Evolutionary conservation across 148 eudicot species (phyloP).

Genomic region (Camellia sinensis): DNA sequence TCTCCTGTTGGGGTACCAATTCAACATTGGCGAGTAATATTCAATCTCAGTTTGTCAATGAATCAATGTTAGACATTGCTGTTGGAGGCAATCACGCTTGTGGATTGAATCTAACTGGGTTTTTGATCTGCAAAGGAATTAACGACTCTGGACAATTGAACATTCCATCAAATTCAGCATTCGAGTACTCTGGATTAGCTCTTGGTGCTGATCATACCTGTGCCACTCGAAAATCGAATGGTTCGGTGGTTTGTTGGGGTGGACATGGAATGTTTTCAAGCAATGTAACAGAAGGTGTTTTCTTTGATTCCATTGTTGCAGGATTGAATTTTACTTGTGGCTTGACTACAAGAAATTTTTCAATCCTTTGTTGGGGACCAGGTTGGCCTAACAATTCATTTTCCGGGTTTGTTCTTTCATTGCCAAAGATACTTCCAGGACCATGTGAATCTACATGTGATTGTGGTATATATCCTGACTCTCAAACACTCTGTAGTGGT

Average conservation of each 20-base stretch:
- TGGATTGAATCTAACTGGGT: conserved; percentile 48
- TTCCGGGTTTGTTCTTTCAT: conserved; percentile 29
- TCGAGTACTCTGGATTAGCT: conserved; percentile 38
- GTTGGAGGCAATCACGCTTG: conserved; percentile 71
- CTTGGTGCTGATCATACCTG: conserved; percentile 64
- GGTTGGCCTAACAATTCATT: conserved; percentile 45
- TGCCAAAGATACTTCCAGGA: conserved; percentile 55
- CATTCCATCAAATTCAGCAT: conserved; percentile 33
- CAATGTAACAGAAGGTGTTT: conserved; percentile 28
- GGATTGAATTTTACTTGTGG: conserved; percentile 73
- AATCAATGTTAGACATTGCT: conserved; percentile 40
- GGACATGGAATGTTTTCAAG: conserved; percentile 38
- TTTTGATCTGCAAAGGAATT: conserved; percentile 51
- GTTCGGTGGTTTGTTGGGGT: conserved; percentile 80
- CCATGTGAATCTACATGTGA: conserved; percentile 57
- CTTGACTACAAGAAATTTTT: conserved; percentile 46
- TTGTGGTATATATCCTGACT: conserved; percentile 60
- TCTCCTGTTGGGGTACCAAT: conserved; percentile 67
- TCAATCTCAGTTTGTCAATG: conserved; percentile 31
- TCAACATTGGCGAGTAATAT: conserved; percentile 26
- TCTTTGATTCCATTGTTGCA: conserved; percentile 58
- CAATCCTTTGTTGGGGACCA: conserved; percentile 79
- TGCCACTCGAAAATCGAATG: conserved; percentile 40
- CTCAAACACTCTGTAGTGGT: conserved; percentile 58
- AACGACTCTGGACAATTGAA: conserved; percentile 44